phyloP scores from a whole-genome alignment of 1,284 basidiomycete species.

The Puccinia sorghi region DNA sequence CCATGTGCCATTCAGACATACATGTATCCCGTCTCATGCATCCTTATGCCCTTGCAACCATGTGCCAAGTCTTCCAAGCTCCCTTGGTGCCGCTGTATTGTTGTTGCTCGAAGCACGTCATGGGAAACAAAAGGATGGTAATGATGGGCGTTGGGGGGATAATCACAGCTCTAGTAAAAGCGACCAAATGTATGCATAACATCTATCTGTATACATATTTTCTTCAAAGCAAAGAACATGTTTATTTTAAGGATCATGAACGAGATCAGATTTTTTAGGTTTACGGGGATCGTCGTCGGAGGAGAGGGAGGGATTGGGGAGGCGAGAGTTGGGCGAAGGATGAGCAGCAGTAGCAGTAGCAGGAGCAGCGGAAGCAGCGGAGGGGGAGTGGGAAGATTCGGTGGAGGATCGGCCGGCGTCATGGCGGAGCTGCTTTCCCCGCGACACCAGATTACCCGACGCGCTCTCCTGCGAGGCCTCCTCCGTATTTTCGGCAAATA shows the following conservation, averaged over 20 bases:
- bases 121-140: too few species aligned
- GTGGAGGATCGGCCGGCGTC: background rate
- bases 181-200: background rate
- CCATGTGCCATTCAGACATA: too few species aligned
- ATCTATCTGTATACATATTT: background rate
- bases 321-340: too few species aligned
- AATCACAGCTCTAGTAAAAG: too few species aligned
- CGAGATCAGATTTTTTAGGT: conserved; percentile 50
- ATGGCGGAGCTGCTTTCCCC: conserved; percentile 50
- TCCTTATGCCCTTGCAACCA: too few species aligned
- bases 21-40: too few species aligned
- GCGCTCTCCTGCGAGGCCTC: too few species aligned
- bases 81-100: too few species aligned
- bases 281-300: conserved; percentile 25
- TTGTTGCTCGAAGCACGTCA: too few species aligned
- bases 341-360: background rate
- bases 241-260: conserved; percentile 36
- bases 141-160: too few species aligned
- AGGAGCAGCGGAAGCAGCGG: background rate
- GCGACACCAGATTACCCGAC: conserved; percentile 54
- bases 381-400: background rate
- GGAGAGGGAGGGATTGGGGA: background rate
- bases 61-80: too few species aligned
- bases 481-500: conserved; percentile 27
- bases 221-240: background rate